Conservation (phyloP, 345 rosid genomes). For the Nephelium lappaceum region DNA sequence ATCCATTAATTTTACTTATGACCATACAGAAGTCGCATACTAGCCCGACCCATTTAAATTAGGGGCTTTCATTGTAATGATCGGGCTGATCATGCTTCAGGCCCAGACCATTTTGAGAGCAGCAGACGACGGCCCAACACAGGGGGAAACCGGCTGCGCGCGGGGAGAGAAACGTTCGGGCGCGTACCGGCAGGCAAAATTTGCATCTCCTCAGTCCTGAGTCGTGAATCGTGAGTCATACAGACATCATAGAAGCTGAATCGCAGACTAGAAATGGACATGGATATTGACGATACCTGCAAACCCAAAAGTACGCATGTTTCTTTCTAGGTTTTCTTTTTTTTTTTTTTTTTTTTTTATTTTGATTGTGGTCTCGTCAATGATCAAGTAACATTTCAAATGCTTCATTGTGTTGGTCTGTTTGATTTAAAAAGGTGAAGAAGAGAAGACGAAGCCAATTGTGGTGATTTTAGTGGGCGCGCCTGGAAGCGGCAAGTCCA, state of each 20-base stretch:
- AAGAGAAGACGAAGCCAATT: conserved; percentile 45
- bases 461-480: conserved; percentile 70
- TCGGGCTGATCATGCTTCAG: neutral
- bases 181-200: neutral
- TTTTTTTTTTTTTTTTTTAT: too few relatives aligned
- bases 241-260: neutral
- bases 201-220: neutral
- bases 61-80: neutral
- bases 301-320: conserved; percentile 25
- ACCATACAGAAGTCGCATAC: too few relatives aligned
- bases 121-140: neutral
- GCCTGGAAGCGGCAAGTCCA: conserved; percentile 96
- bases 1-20: too few relatives aligned
- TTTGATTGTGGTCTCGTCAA: neutral
- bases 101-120: neutral
- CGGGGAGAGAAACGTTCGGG: neutral
- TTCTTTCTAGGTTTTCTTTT: too few relatives aligned
- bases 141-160: neutral
- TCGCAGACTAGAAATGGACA: conserved; percentile 27
- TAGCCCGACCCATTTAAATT: too few relatives aligned
- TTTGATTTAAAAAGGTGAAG: conserved; percentile 29
- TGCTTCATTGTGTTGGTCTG: neutral
- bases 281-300: conserved; percentile 43
- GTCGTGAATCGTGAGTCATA: too few relatives aligned
- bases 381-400: neutral